Evolutionary conservation across 192 early-diverging fungal genomes (phyloP), one percentile per base, ranked within the genome.

Genomic region (Phlyctochytrium bullatum): DNA sequence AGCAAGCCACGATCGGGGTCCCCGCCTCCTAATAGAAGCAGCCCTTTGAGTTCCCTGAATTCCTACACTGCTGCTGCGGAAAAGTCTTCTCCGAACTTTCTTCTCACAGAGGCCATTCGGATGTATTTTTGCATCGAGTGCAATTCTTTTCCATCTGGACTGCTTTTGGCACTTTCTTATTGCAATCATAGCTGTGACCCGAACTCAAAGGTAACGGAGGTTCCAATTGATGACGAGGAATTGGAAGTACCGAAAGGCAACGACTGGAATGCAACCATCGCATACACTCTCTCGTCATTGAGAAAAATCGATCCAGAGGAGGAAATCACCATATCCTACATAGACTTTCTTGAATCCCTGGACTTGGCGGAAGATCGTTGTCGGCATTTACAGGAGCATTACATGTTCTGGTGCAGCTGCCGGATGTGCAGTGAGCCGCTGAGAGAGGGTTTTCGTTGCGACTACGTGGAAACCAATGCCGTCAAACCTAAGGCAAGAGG

Each of bases 131-230:
- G 51, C 17, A 28, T 72, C 6, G 58, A 72, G 47, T 72, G 71
- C 64, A 72, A 72, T 52, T 65, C 71, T 57, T 72, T 72, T 53
- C 71, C 71, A 6, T 59, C 71, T 0, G 71, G 64, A 1, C 36
- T 72, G 27, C 35, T 72, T 4, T 36, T 61, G 16, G 47, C 59
- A 6, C 31, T 72, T 10, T 67, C 64, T 2, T 29, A 59, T 35
- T 63, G 63, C 35, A 72, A 72, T 31, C 71, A 72, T 54, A 50
- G 34, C 23, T 72, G 71, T 34, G 27, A 67, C 29, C 71, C 71
- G 10, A 72, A 72, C 58, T 58, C 33, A 29, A 17, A n/a, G 2
- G 71, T 72, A 47, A 47, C 40, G 40, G 40, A 47, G 20, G 6
- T 47, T 47, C 10, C 6, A 47, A 20, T 14, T 47, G 40, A 47